phyloP scores from a whole-genome alignment of 305 asterid species.

The Nicotiana rustica region DNA sequence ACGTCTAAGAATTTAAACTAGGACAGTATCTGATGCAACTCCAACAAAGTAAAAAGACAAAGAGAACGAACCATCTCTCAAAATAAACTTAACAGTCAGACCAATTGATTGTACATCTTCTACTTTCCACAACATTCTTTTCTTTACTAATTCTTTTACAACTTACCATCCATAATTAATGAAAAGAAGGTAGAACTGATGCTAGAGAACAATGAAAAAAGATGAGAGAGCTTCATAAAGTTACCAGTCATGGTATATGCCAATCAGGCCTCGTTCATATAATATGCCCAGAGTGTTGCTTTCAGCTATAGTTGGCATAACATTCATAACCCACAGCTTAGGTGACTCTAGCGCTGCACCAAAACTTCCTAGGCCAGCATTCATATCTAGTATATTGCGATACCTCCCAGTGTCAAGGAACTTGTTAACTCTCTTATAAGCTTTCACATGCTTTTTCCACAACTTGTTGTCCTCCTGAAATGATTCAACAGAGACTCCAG shows the following conservation, averaged over 20 bases:
- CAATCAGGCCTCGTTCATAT: slow-evolving; percentile 57
- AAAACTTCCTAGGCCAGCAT: slow-evolving; percentile 57
- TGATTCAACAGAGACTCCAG: slow-evolving; percentile 49
- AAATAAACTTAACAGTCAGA: background rate
- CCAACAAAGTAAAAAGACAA: background rate
- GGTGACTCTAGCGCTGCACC: slow-evolving; percentile 52
- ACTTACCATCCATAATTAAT: background rate
- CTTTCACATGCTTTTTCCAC: slow-evolving; percentile 55
- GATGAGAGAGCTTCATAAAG: slow-evolving; percentile 19
- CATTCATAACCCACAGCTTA: slow-evolving; percentile 57
- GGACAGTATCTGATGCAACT: slow-evolving; percentile 21
- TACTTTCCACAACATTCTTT: slow-evolving; percentile 1
- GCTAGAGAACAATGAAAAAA: slow-evolving; percentile 25
- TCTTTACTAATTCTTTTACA: background rate
- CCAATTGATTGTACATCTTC: background rate
- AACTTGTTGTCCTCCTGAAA: slow-evolving; percentile 49
- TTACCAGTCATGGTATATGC: slow-evolving; percentile 60
- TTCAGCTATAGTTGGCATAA: slow-evolving; percentile 53
- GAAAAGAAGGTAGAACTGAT: background rate
- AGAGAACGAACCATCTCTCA: slow-evolving; percentile 22
- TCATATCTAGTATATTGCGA: slow-evolving; percentile 54
- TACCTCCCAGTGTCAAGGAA: slow-evolving; percentile 51
- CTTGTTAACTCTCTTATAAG: slow-evolving; percentile 51
- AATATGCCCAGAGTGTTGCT: slow-evolving; percentile 51
- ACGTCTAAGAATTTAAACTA: background rate